Base-by-base conservation (phyloP, 345 rosid genomes). In the Melaleuca quinquenervia region DNA sequence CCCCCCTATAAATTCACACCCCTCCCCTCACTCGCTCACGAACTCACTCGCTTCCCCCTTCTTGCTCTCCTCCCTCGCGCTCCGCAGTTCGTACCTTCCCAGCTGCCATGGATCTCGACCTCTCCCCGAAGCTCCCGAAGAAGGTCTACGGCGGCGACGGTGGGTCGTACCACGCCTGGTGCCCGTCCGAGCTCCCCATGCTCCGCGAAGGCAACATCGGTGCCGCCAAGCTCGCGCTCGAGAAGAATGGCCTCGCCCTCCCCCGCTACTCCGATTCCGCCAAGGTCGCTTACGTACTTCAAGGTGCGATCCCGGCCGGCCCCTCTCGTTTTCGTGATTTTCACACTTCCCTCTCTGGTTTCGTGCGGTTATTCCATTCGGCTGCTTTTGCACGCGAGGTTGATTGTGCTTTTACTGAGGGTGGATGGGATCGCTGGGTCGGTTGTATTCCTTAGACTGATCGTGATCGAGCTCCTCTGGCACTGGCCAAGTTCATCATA, bases 271-370 rank as follows among this genome's bases (percentile, higher is more conserved):
- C 95, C 83, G 98, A 97, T 87, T 97, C 98, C 27, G 88, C 96
- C 15, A 96, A 93, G 91, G 98, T 97, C 78, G 98, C 98, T 82
- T 95, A 97, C 89, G 96, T 96, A 82, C 98, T 97, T 82, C 98
- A 92, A 91, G 99, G 98, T 97, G 55, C 50, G 44, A n/a, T 41
- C 26, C 21, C 9, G 18, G 11, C 8, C 44, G 24, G 9, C 44
- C 22, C 76, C 44, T 15, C 75, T 29, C 75, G 44, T 29, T 18
- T 18, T 15, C 45, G 24, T 36, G 75, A 41, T 27, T 62, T 29
- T 15, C 53, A 18, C 53, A 16, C 7, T 1, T 60, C 41, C 41
- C 74, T 5, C 41, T 1, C 27, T 60, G 8, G 44, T 62, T 62
- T 44, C 21, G 21, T 36, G 76, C 76, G 5, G 76, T 29, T 24